Conservation (phyloP, 2,329 filamentous ascomycete genomes). For the Fusarium sp. region DNA sequence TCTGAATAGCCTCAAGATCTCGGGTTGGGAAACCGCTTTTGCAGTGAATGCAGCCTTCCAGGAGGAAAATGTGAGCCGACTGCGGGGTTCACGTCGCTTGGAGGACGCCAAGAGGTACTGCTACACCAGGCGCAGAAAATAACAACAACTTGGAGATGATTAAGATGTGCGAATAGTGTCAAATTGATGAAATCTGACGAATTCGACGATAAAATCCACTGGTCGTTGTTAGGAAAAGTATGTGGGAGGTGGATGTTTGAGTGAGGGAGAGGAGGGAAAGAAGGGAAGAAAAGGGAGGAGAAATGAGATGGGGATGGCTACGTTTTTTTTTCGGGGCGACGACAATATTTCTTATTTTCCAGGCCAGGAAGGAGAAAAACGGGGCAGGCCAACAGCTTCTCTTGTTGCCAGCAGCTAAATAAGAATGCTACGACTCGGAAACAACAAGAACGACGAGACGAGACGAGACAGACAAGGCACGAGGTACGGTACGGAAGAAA, state of each 20-base stretch:
- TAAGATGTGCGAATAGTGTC: constrained; percentile 46
- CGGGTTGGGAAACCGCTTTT: constrained; percentile 32
- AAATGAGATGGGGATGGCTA: constrained; percentile 59
- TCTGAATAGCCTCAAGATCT: constrained; percentile 55
- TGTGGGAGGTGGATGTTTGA: constrained; percentile 41
- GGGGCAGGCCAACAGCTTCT: constrained; percentile 50
- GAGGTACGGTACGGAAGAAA: constrained; percentile 36
- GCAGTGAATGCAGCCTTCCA: constrained; percentile 3
- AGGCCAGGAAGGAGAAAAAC: constrained; percentile 56
- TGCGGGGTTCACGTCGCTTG: constrained; percentile 38
- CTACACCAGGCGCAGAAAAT: constrained; percentile 46
- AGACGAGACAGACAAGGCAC: constrained; percentile 38
- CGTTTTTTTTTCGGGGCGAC: constrained; percentile 58
- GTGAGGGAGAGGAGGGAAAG: constrained; percentile 33
- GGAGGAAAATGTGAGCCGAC: constrained; percentile 36
- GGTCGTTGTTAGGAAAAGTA: constrained; percentile 49
- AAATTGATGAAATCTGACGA: constrained; percentile 54
- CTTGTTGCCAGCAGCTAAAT: constrained; percentile 28
- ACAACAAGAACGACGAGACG: constrained; percentile 27
- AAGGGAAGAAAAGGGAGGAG: constrained; percentile 37
- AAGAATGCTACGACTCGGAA: constrained; percentile 41
- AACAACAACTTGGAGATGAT: constrained; percentile 49
- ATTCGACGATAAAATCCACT: constrained; percentile 42
- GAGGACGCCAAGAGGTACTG: constrained; percentile 42
- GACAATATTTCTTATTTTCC: constrained; percentile 56